Conservation (phyloP, 2,329 filamentous ascomycete genomes). For the Cladorrhinum sp. region DNA sequence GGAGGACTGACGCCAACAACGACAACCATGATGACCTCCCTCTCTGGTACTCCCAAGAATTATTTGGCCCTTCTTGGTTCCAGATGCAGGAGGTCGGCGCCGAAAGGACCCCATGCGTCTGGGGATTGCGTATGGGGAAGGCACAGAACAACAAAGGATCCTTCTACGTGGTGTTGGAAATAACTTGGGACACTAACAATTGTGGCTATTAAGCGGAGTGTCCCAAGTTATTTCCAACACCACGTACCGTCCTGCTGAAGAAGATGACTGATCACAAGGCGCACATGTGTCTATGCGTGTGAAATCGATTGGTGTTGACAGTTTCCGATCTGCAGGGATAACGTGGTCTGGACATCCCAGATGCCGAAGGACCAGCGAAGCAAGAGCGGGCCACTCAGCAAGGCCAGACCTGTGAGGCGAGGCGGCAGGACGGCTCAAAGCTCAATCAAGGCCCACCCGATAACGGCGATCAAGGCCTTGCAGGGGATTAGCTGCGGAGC, state of each 20-base stretch:
- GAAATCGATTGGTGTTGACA: neutral
- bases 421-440: neutral
- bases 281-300: neutral
- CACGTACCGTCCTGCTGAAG: neutral
- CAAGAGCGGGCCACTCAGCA: neutral
- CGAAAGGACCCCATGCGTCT: neutral
- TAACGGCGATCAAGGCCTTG: neutral
- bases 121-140: neutral
- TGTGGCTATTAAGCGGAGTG: no score
- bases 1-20: neutral
- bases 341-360: neutral
- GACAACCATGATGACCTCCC: neutral
- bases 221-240: no score
- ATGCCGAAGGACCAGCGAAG: neutral
- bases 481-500: neutral
- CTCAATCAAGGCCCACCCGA: constrained; percentile 1
- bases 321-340: constrained; percentile 1
- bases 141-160: neutral
- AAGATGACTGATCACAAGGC: neutral
- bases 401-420: constrained; percentile 1
- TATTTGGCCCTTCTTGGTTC: neutral
- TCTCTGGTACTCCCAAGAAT: neutral
- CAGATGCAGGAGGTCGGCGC: constrained; percentile 9
- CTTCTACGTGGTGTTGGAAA: no score
- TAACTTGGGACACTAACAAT: no score